phyloP scores from a whole-genome alignment of 1,139 yeast genomes.

The Candida gigantensis region DNA sequence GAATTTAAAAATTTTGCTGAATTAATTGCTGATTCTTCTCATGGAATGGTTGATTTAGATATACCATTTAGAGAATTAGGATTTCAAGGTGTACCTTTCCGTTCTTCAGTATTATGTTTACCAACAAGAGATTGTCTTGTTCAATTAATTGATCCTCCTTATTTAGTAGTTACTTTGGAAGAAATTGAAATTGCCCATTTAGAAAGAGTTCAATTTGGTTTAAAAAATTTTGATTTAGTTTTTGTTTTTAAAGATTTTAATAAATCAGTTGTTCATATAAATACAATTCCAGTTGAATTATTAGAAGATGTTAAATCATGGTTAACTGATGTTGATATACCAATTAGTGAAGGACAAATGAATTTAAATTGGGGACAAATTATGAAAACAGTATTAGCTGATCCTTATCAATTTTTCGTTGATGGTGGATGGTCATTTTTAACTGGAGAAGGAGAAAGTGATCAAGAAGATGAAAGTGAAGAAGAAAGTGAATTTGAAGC shows the following conservation, averaged over 20 bases:
- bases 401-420: constrained; percentile 89
- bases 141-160: constrained; percentile 93
- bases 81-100: constrained; percentile 95
- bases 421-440: constrained; percentile 98
- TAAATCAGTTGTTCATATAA: constrained; percentile 86
- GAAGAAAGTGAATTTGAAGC: constrained; percentile 63
- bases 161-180: constrained; percentile 83
- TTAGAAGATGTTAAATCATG: constrained; percentile 93
- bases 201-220: constrained; percentile 96
- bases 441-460: constrained; percentile 68
- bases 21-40: constrained; percentile 82
- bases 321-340: constrained; percentile 95
- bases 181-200: constrained; percentile 94
- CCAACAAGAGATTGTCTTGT: constrained; percentile 97
- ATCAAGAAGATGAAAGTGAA: constrained; percentile 61
- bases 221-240: constrained; percentile 93
- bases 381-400: constrained; percentile 90
- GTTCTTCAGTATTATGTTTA: constrained; percentile 92
- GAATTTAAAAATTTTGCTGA: constrained; percentile 92
- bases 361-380: constrained; percentile 95
- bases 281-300: constrained; percentile 91
- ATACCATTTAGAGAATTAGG: constrained; percentile 96
- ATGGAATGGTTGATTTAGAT: constrained; percentile 82
- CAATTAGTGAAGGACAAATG: constrained; percentile 91
- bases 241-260: constrained; percentile 90